Conservation (phyloP, 176 grass and related monocot genomes). For the Lolium multiflorum region DNA sequence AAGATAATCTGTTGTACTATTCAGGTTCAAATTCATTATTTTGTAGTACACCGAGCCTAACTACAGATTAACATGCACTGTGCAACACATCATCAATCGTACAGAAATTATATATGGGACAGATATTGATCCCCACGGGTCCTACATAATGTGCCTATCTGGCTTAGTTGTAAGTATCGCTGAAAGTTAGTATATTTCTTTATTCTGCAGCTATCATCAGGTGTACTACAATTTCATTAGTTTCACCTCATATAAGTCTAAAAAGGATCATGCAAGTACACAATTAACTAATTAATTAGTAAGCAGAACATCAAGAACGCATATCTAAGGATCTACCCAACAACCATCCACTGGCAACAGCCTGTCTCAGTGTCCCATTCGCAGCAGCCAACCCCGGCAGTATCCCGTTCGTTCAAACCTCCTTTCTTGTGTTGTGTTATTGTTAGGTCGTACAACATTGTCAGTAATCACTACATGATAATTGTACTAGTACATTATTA, state of each 20-base stretch:
- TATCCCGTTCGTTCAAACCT: conserved; percentile 16
- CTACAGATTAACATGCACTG: background rate
- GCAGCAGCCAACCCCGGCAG: conserved; percentile 39
- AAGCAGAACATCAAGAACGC: conserved; percentile 24
- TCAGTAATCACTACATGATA: conserved; percentile 23
- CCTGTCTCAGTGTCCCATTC: conserved; percentile 41
- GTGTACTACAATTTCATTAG: conserved; percentile 26
- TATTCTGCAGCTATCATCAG: conserved; percentile 13
- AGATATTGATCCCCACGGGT: background rate
- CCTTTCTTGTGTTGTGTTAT: background rate
- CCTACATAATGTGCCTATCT: background rate
- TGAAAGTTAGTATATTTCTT: background rate
- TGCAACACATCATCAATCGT: background rate
- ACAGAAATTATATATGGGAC: no score
- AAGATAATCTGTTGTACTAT: background rate
- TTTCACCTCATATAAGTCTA: conserved; percentile 23
- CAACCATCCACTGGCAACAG: conserved; percentile 45
- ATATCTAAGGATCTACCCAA: conserved; percentile 18
- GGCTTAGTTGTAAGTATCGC: background rate
- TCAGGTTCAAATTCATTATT: background rate
- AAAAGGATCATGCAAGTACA: conserved; percentile 26
- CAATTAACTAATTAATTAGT: conserved; percentile 21
- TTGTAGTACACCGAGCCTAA: background rate
- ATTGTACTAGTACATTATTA: conserved; percentile 11
- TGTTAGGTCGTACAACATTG: conserved; percentile 32